phyloP scores from a whole-genome alignment of 768 basidiomycete genomes.

The Kwoniella botswanensis region DNA sequence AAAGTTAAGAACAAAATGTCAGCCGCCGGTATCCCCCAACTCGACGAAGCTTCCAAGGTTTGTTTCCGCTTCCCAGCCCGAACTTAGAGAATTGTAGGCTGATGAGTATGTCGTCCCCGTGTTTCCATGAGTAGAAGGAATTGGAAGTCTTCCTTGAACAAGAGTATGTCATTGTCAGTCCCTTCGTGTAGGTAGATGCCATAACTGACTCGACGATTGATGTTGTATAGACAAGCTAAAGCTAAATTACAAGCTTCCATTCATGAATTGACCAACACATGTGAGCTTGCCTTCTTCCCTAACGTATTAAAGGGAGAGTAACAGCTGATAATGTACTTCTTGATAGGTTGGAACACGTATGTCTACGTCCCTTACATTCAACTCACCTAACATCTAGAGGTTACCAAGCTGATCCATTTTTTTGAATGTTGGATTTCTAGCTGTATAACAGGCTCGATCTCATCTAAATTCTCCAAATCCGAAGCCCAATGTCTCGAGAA shows the following conservation, averaged over 20 bases:
- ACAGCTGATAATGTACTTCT: background rate
- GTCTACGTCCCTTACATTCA: background rate
- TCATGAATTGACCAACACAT: constrained; percentile 81
- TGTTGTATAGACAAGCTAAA: constrained; percentile 66
- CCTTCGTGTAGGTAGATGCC: no score
- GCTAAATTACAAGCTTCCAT: constrained; percentile 70
- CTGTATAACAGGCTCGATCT: constrained; percentile 76
- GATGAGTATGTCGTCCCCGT: no score
- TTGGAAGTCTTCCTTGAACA: constrained; percentile 76
- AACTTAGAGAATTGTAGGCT: no score
- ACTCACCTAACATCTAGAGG: no score
- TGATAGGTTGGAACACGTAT: constrained; percentile 30
- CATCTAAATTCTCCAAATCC: constrained; percentile 73
- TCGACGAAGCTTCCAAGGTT: constrained; percentile 57
- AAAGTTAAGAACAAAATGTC: constrained; percentile 33
- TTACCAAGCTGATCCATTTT: no score
- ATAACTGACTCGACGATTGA: background rate
- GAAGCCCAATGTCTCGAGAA: constrained; percentile 84
- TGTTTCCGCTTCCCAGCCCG: no score
- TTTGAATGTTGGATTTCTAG: no score
- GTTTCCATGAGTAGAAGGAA: constrained; percentile 69
- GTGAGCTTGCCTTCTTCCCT: constrained; percentile 61
- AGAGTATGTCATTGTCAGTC: no score
- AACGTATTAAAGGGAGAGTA: background rate
- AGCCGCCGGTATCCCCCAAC: constrained; percentile 45